Evolutionary conservation across 2,329 filamentous ascomycete species (phyloP), one percentile per base, ranked within the genome.

Genomic region (Colletotrichum coccodes): DNA sequence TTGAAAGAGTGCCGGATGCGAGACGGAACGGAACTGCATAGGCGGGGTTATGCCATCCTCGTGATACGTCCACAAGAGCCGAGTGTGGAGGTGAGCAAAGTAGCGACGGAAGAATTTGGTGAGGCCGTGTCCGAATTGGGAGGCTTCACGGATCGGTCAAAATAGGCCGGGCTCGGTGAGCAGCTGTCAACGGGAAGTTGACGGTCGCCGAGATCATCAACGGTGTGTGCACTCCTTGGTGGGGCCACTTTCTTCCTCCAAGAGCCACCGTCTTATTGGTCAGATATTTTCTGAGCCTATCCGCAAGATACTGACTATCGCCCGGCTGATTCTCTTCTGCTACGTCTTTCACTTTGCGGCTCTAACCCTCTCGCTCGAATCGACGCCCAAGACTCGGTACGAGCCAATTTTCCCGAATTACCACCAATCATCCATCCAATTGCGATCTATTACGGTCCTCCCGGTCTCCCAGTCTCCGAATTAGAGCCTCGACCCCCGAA

Each of bases 281-380:
- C 54, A 42, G 54, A 54, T 46, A 36, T 47, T 68, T 59, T 64
- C 58, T 40, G 42, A 62, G 58, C 57, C 62, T 47, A 61, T 63
- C 28, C 26, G 44, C 50, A 50, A 54, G 49, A 47, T 47, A 32
- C 28, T 61, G 44, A 23, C 34, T 30, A 21, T 57, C 50, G 50
- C 21, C 59, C 38, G 53, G 34, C 21, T 64, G 46, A 68, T 57
- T 49, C 21, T 57, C 57, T 47, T 34, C 28, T 34, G 50, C 30
- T 36, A 21, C 50, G 44, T 12, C 53, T 23, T 34, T 64, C 40
- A 47, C 40, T 26, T 46, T 34, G 21, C 58, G 18, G 7, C 42
- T 30, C 38, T 34, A 36, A 26, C 40, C 16, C 21, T 3, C 30
- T n/a, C 49, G 36, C 30, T 36, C 34, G 11, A 59, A 21, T 30